Conservation (phyloP, 345 rosid species). For the Citrus mangshanensis region DNA sequence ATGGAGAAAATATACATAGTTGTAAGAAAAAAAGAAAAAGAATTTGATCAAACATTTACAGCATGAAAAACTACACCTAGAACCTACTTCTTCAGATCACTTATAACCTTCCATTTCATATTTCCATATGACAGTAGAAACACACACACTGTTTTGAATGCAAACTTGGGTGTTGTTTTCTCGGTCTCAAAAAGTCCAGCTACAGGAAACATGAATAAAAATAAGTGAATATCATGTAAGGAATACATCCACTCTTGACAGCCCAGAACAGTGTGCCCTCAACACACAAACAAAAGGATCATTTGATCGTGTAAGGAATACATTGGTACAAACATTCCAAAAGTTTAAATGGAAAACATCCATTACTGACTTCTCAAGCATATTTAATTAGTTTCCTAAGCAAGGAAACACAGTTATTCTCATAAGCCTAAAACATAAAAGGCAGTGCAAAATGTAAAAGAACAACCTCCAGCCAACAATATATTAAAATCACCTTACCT, state of each 20-base stretch:
- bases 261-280: neutral
- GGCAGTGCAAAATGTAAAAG: neutral
- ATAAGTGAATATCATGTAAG: neutral
- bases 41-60: no score
- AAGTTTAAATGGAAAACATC: neutral
- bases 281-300: neutral
- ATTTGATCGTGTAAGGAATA: neutral
- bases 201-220: neutral
- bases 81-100: no score
- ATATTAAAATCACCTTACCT: neutral
- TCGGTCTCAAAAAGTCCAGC: neutral
- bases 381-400: neutral
- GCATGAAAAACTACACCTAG: no score
- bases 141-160: neutral
- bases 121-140: neutral
- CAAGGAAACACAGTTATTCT: neutral
- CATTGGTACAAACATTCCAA: neutral
- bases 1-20: no score
- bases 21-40: no score
- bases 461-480: neutral
- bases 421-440: neutral
- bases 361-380: neutral
- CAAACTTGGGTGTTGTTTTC: neutral
- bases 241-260: neutral
- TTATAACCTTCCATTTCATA: neutral